A percentile compares a stretch with the other conserved stretches of the same genome.
These are phyloP conservation scores for Hypoxylon sp. DNA, from an alignment of 2,329 filamentous ascomycete species.

Conservation along the genomic window DNA sequence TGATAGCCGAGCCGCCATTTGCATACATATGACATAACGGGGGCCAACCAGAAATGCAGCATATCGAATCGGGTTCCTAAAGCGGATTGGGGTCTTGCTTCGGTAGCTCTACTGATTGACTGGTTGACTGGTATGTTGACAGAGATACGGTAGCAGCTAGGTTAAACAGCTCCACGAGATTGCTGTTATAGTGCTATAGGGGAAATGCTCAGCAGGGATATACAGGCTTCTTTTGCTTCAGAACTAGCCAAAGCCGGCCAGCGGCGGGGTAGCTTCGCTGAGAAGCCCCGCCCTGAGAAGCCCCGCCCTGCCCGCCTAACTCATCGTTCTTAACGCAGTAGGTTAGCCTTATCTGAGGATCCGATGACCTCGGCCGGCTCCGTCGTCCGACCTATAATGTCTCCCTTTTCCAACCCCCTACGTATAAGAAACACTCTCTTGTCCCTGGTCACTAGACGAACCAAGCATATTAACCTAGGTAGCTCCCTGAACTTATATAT, in stretches of 20 bases:
- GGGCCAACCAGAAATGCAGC: slow-evolving; percentile 40
- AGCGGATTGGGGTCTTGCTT: slow-evolving; percentile 10
- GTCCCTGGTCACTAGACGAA: no score
- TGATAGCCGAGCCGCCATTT: slow-evolving; percentile 32
- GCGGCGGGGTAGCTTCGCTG: slow-evolving; percentile 33
- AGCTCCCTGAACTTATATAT: neutral
- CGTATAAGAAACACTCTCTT: neutral
- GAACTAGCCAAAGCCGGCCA: slow-evolving; percentile 33
- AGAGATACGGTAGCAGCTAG: neutral
- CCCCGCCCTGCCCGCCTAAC: slow-evolving; percentile 6
- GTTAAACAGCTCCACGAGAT: neutral
- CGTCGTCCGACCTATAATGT: slow-evolving; percentile 15
- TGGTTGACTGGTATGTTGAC: slow-evolving; percentile 9
- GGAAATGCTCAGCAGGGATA: neutral
- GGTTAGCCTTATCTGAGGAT: slow-evolving; percentile 28
- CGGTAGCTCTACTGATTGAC: neutral
- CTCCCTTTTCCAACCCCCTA: slow-evolving; percentile 1
- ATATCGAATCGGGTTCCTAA: slow-evolving; percentile 38
- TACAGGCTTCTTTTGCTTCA: neutral
- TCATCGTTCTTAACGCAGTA: slow-evolving; percentile 4
- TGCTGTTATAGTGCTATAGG: neutral
- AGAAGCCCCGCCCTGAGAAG: slow-evolving; percentile 7
- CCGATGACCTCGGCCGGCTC: slow-evolving; percentile 28
- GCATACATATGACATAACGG: slow-evolving; percentile 25
- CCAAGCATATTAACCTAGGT: no score